Conservation (phyloP, 1,284 basidiomycete genomes). For the Fomes fomentarius region DNA sequence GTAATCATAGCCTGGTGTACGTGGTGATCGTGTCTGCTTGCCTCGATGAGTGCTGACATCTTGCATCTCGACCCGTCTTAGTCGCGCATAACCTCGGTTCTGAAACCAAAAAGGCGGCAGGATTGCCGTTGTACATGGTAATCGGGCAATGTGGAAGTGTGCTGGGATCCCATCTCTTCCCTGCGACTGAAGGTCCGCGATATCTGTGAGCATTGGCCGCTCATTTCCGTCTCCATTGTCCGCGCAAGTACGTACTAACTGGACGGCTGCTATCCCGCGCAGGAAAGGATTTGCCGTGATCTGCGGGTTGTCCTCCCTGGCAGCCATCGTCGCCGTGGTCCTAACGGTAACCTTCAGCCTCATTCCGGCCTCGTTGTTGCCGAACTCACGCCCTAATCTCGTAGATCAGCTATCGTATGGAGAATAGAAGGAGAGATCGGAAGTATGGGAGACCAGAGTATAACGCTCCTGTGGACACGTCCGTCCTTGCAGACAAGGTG, state of each 20-base stretch:
- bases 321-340: slow-evolving; percentile 51
- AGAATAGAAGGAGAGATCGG: slow-evolving; percentile 60
- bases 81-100: slow-evolving; percentile 77
- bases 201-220: slow-evolving; percentile 50
- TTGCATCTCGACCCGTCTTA: slow-evolving; percentile 35
- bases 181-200: slow-evolving; percentile 60
- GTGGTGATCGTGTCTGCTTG: background rate
- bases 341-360: slow-evolving; percentile 45
- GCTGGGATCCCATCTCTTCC: slow-evolving; percentile 73
- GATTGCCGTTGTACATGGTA: slow-evolving; percentile 74
- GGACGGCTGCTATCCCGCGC: no score
- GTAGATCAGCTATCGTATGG: slow-evolving; percentile 47
- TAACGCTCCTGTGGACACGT: slow-evolving; percentile 61
- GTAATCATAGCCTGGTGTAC: slow-evolving; percentile 79
- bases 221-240: background rate
- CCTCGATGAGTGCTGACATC: background rate
- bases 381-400: slow-evolving; percentile 14
- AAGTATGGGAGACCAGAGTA: slow-evolving; percentile 55
- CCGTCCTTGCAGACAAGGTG: slow-evolving; percentile 69
- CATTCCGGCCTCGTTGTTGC: background rate
- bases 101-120: slow-evolving; percentile 76
- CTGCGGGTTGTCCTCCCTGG: slow-evolving; percentile 59
- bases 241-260: background rate
- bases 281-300: slow-evolving; percentile 71
- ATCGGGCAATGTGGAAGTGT: slow-evolving; percentile 78